Evolutionary conservation across 225 moss, liverwort and hornwort genomes (phyloP).

Genomic region (Physcomitrellopsis africana): DNA sequence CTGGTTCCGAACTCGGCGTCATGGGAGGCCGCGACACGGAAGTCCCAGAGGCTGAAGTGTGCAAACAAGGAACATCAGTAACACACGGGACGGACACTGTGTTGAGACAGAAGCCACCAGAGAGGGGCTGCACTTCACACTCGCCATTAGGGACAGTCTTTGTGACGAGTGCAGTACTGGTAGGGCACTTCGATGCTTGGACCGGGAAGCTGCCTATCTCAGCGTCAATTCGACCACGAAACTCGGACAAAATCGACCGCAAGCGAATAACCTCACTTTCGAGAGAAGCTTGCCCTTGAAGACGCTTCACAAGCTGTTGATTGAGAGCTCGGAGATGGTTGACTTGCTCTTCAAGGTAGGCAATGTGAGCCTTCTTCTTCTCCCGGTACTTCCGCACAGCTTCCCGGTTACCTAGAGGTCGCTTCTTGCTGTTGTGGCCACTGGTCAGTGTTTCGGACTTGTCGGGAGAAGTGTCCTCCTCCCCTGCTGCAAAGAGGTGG

Average conservation of each 20-base stretch:
- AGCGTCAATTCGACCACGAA: slow-evolving; percentile 71
- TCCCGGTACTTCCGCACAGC: slow-evolving; percentile 98
- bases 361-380: slow-evolving; percentile 98
- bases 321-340: slow-evolving; percentile 68
- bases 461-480: slow-evolving; percentile 54
- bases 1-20: slow-evolving; percentile 42
- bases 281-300: slow-evolving; percentile 74
- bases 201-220: slow-evolving; percentile 47
- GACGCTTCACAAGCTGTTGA: slow-evolving; percentile 91
- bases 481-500: slow-evolving; percentile 72
- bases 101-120: slow-evolving; percentile 49
- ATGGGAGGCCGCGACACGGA: slow-evolving; percentile 34
- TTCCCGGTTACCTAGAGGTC: slow-evolving; percentile 91
- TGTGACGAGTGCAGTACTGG: slow-evolving; percentile 21
- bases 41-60: slow-evolving; percentile 16
- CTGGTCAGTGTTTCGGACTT: slow-evolving; percentile 42
- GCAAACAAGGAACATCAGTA: slow-evolving; percentile 63
- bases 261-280: slow-evolving; percentile 77
- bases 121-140: slow-evolving; percentile 39
- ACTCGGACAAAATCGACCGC: slow-evolving; percentile 60
- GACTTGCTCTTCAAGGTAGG: slow-evolving; percentile 82
- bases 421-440: slow-evolving; percentile 62
- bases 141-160: slow-evolving; percentile 33
- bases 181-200: slow-evolving; percentile 33
- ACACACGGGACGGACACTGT: slow-evolving; percentile 54